Base-by-base conservation (phyloP, 805 yeast genomes). In the Wickerhamomyces queroliae region DNA sequence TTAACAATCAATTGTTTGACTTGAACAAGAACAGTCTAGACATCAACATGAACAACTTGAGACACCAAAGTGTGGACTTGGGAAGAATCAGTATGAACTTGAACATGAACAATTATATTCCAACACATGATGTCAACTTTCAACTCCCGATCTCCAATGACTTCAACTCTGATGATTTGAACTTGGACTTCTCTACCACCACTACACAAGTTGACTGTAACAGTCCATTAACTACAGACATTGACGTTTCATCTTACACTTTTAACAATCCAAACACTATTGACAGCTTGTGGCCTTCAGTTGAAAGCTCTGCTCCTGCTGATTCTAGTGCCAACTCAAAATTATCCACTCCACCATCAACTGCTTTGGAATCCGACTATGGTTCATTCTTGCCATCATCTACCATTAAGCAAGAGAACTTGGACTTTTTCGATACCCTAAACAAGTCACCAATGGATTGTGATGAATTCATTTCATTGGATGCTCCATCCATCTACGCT, bases 41-140 rank as follows among this genome's bases (percentile, higher is more conserved):
- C 27, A 52, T 53, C 33, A 52, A 52, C 17, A 28, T 42, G 21
- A 41, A 48, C 0, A 49, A 54, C 23, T 28, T 47, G 39, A 53
- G 58, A 47, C 57, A 50, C 21, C 57, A 53, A 32, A 50, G 54
- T 21, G 24, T 53, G 10, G 58, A 53, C 19, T 31, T 53, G 20
- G 46, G 52, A 6, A 17, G 41, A 13, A 33, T 44, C 33, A 41
- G 39, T 2, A 35, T 49, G n/a, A 51, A 47, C 15, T 35, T 48
- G 34, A 43, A 34, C 25, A 8, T 32, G 5, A 36, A 25, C 12
- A 22, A 41, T 7, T 19, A 27, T 10, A 28, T 27, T 13, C 36
- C n/a, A n/a, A n/a, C n/a, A n/a, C n/a, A n/a, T n/a, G n/a, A n/a
- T n/a, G n/a, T n/a, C n/a, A 19, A 18, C 15, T 30, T 18, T 19